Evolutionary conservation across 768 basidiomycete genomes (phyloP).

Genomic region (Russula foetens): DNA sequence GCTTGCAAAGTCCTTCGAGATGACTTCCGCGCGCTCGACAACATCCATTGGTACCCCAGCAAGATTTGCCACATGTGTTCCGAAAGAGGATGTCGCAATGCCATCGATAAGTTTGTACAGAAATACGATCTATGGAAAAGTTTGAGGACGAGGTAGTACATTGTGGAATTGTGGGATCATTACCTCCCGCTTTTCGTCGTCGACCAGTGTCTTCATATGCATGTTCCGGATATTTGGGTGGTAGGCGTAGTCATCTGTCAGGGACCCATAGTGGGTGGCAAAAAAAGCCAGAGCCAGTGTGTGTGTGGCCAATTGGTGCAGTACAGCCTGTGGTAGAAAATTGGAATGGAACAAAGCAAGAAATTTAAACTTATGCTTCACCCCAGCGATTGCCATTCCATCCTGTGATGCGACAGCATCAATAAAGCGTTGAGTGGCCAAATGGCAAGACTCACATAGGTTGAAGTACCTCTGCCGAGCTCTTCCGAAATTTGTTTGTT

Average conservation of each 20-base stretch:
- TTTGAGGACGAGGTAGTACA: not conserved
- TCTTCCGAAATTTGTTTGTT: slow-evolving; percentile 40
- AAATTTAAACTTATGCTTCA: slow-evolving; percentile 28
- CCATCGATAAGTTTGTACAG: slow-evolving; percentile 90
- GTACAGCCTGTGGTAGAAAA: slow-evolving; percentile 53
- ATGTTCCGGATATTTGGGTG: slow-evolving; percentile 90
- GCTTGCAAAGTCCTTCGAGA: slow-evolving; percentile 80
- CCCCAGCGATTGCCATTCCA: slow-evolving; percentile 97
- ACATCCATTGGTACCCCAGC: slow-evolving; percentile 85
- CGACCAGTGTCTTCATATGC: slow-evolving; percentile 93
- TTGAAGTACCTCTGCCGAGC: slow-evolving; percentile 92
- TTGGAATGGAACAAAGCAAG: not conserved
- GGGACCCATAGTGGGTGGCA: slow-evolving; percentile 93
- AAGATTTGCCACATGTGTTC: slow-evolving; percentile 90
- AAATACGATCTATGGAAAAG: slow-evolving; percentile 67
- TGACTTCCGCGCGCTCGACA: slow-evolving; percentile 78
- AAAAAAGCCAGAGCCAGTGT: slow-evolving; percentile 91
- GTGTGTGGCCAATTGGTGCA: slow-evolving; percentile 91
- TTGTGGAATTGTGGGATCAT: slow-evolving; percentile 14
- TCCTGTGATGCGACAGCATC: slow-evolving; percentile 43
- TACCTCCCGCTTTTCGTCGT: slow-evolving; percentile 87
- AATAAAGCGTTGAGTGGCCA: not conserved
- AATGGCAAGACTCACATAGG: slow-evolving; percentile 49
- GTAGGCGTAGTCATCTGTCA: slow-evolving; percentile 90
- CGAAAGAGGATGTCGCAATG: slow-evolving; percentile 82